A percentile compares a stretch with the other conserved stretches of the same genome.
phyloP scores from a whole-genome alignment of 768 basidiomycete genomes.

The Lentinula boryana region DNA sequence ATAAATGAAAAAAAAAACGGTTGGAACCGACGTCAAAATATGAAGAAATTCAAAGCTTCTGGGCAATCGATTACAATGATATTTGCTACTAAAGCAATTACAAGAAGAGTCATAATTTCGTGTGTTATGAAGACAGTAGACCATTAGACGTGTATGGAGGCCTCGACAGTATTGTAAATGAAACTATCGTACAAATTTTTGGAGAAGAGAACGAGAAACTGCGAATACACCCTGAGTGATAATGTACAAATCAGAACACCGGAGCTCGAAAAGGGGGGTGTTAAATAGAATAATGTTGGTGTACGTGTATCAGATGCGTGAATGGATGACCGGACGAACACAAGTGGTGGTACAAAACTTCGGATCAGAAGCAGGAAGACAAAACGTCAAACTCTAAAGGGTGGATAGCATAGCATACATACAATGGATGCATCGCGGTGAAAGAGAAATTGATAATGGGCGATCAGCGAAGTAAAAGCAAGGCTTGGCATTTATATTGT shows the following conservation, averaged over 20 bases:
- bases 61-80: neutral
- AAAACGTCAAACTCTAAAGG: neutral
- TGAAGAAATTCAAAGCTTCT: too few species aligned
- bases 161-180: neutral
- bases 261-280: neutral
- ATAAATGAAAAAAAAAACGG: too few species aligned
- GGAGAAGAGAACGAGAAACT: neutral
- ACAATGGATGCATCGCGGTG: neutral
- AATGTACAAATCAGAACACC: neutral
- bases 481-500: slow-evolving; percentile 39
- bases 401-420: neutral
- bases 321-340: neutral
- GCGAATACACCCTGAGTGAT: neutral
- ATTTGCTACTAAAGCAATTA: neutral
- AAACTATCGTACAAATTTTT: neutral
- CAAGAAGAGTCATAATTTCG: neutral
- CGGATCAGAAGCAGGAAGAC: neutral
- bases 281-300: neutral
- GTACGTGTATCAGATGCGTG: neutral
- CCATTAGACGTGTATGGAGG: slow-evolving; percentile 7
- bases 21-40: too few species aligned
- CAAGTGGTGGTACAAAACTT: neutral
- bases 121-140: slow-evolving; percentile 1
- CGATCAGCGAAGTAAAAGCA: neutral
- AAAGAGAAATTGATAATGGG: neutral